phyloP scores from a whole-genome alignment of 208 protist species.

The Crithidia bombi region DNA sequence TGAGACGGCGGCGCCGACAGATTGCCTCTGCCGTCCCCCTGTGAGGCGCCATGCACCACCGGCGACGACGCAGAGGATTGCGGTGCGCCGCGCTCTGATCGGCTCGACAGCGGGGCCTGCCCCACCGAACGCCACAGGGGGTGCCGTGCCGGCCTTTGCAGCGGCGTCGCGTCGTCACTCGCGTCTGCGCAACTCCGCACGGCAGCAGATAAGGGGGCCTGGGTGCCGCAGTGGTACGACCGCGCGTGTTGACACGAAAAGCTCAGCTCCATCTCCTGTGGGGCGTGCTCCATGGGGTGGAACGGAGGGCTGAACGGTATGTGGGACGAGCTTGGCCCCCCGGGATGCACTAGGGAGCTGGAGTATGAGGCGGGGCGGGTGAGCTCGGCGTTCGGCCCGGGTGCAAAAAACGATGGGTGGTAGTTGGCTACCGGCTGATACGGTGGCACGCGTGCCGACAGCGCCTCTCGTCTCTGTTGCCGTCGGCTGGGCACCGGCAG shows the following conservation, averaged over 20 bases:
- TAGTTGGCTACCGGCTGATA: neutral
- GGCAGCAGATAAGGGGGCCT: neutral
- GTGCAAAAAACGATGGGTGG: neutral
- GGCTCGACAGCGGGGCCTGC: neutral
- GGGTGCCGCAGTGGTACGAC: neutral
- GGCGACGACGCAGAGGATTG: neutral
- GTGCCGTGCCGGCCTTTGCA: neutral
- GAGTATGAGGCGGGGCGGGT: neutral
- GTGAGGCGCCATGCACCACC: neutral
- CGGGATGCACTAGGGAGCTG: neutral
- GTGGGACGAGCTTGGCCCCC: neutral
- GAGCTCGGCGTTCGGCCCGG: neutral
- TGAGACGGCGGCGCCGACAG: neutral
- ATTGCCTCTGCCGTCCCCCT: neutral
- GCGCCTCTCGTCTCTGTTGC: neutral
- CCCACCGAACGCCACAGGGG: slow-evolving; percentile 9
- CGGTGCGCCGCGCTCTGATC: neutral
- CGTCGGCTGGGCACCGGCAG: neutral
- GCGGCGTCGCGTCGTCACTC: slow-evolving; percentile 2
- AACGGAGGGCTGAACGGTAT: slow-evolving; percentile 1
- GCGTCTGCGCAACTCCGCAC: neutral
- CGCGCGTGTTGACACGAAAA: neutral
- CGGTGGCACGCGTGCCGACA: neutral
- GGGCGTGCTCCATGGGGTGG: neutral
- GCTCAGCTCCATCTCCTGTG: neutral